phyloP scores from a whole-genome alignment of 768 basidiomycete species.

The Phaffia australis region DNA sequence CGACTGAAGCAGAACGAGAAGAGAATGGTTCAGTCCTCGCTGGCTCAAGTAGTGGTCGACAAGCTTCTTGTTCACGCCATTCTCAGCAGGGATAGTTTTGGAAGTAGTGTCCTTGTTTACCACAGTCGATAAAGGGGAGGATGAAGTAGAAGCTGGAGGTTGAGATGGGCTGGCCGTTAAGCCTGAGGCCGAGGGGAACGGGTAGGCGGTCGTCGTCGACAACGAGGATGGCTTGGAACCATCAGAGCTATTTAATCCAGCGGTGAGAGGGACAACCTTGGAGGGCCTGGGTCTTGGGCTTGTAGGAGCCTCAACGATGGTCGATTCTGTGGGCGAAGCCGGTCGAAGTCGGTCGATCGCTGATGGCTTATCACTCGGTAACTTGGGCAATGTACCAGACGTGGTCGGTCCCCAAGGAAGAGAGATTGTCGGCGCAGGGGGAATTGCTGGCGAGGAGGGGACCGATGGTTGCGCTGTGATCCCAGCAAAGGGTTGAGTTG shows the following conservation, averaged over 20 bases:
- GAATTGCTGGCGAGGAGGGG: constrained; percentile 5
- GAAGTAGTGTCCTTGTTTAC: neutral
- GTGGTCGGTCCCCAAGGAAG: neutral
- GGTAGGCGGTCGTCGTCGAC: neutral
- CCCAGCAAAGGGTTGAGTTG: constrained; percentile 4
- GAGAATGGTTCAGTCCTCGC: constrained; percentile 23
- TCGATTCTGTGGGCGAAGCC: too few relatives aligned
- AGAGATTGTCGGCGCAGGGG: constrained; percentile 2
- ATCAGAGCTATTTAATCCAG: neutral
- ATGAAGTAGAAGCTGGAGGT: constrained; percentile 5
- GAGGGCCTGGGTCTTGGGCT: too few relatives aligned
- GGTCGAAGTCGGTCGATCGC: too few relatives aligned
- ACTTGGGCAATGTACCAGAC: too few relatives aligned
- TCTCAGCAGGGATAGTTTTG: neutral
- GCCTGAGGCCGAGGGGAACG: constrained; percentile 12
- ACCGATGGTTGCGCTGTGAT: constrained; percentile 11
- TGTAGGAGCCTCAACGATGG: too few relatives aligned
- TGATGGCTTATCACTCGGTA: too few relatives aligned
- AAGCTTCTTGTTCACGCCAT: constrained; percentile 4
- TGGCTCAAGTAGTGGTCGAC: constrained; percentile 22
- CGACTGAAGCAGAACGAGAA: constrained; percentile 20
- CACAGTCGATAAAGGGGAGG: constrained; percentile 1
- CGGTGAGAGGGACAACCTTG: neutral
- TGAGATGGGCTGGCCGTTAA: constrained; percentile 8
- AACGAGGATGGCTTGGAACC: neutral